Base-by-base conservation (phyloP, 2,329 filamentous ascomycete species). In the Pseudophaeomoniella oleicola region DNA sequence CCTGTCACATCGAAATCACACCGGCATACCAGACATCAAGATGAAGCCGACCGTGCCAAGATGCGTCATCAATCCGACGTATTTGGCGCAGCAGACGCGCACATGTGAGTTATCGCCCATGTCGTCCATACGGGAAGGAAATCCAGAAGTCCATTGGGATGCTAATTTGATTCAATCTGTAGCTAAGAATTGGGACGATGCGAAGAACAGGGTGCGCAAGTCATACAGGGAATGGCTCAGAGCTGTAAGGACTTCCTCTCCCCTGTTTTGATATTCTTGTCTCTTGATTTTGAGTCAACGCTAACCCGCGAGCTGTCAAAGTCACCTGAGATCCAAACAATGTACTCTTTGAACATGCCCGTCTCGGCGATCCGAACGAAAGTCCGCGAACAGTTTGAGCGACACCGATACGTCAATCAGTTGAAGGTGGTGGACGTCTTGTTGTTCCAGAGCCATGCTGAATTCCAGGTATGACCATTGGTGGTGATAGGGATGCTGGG, bases 181-280 rank as follows among this genome's bases (percentile, higher is more conserved):
- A 94, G 88, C 88, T 58, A 68, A 75, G 66, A 93, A 81, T 70
- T 94, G 83, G 86, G 57, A 64, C 51, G 86, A 96, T 69, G 88
- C 88, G 52, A 84, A 82, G 64, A 71, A 69, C 58, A 77, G 88
- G 69, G 90, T 94, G 46, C 63, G 94, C 50, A 75, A 77, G 56
- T 81, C 83, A 51, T 98, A 98, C 69, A 75, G 90, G 59, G 81
- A 88, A 69, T 98, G 90, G 90, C 75, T 96, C 52, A 79, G 90
- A 70, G 79, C 85, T 63, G 90, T 98, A 80, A 57, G 87, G 78
- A 38, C 37, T 27, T 40, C 48, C 40, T 43, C 13, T 39, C 35
- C 18, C 22, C 30, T 36, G 11, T 19, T 37, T 36, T 35, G 12
- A 15, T 19, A 14, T 17, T 29, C 37, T 34, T 19, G 16, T 15